Evolutionary conservation across 768 basidiomycete genomes (phyloP), one percentile per base, ranked within the genome.

Genomic region (Suillus paluster): DNA sequence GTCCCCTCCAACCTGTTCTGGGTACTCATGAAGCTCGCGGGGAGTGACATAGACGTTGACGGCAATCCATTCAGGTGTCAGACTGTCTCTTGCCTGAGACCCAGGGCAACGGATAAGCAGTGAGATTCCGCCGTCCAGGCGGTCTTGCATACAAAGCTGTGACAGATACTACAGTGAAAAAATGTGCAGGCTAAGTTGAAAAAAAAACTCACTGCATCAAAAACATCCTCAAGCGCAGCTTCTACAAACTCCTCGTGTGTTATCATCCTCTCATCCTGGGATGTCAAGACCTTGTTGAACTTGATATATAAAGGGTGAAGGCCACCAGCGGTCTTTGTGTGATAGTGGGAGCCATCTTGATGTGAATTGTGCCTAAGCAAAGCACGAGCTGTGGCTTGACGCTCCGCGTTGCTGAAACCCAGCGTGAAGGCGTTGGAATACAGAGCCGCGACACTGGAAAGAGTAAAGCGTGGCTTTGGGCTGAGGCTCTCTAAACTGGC

Each of bases 111-210:
- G 21, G 27, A 65, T 39, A 12, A 65, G 57, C 17, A 65, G 8
- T 11, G 53, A 58, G 12, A 65, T 62, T 5, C 61, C 61, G 2
- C 64, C 58, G 25, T 62, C 60, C 15, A 65, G 52, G 21, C n/a
- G 38, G 39, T 65, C 64, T 44, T 64, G 60, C 60, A 63, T 63
- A n/a, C 41, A 50, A 54, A 63, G 50, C 62, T 63, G 39, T 41
- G 33, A 63, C 44, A 41, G 39, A 41, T 41, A 19, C 39, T 41
- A 41, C 39, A 41, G 39, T 41, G 36, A 41, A 17, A 41, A 41
- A 41, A 17, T 19, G 17, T 41, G 5, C 39, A 41, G 15, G 39
- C 17, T 41, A 17, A 41, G 23, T 36, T 38, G 34, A 30, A 39
- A 44, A 30, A n/a, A 9, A 42, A 34, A 59, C 57, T 5, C 44